Evolutionary conservation across 2,329 filamentous ascomycete genomes (phyloP), one percentile per base, ranked within the genome.

Genomic region (Phaeoacremonium minimum): DNA sequence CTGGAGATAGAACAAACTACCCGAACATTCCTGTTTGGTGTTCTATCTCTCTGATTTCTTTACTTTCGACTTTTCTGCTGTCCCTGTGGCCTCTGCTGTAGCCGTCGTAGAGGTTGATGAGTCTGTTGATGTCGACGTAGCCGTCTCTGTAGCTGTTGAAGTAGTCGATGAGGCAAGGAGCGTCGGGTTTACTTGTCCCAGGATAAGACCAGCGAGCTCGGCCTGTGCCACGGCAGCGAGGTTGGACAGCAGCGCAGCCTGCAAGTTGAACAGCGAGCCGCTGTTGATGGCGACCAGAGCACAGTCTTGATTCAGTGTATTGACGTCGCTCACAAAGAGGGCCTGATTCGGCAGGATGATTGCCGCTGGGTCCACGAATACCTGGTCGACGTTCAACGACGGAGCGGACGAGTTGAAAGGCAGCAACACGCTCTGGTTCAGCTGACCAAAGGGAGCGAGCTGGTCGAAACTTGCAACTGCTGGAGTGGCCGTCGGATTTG

Each of bases 341-440:
- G 42, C 38, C 46, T 60, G 56, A 43, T 47, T 45, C 4, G 58
- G 49, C 17, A 63, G 45, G 39, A 65, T 61, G 40, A 65, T 64
- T 33, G 51, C 47, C 14, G 62, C 62, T 7, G 62, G 62, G 42
- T 64, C 62, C 6, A 46, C 44, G 36, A 64, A 55, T 31, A 61
- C 43, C 35, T 60, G 47, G 19, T 53, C 57, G 6, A 47, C 38
- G 18, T 47, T 44, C 22, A 53, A 46, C 13, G 46, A 45, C 7
- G 56, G 57, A 5, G 56, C 50, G 13, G 48, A 43, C 13, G 51
- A 50, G 33, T 51, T 57, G 44, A 52, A 51, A 7, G 60, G 58
- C 34, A 64, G 51, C 40, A 64, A 54, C 37, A 64, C 30, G 35
- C 46, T 53, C 45, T 60, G 51, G 46, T 53, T 51, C 32, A 56